Conservation (phyloP, 805 yeast species). For the Saccharomycopsis malanga region DNA sequence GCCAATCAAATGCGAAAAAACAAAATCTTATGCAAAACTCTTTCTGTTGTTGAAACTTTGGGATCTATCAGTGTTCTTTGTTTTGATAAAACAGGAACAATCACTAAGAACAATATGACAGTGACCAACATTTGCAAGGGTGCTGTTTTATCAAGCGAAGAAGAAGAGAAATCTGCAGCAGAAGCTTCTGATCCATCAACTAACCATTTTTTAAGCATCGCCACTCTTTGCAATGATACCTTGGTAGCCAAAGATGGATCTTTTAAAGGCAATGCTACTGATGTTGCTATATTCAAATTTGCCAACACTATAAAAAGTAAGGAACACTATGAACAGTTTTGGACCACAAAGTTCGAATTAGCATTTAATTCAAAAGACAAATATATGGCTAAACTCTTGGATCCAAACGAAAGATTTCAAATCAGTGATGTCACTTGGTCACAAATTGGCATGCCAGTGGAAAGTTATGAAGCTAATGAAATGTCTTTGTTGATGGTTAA, state of each 20-base stretch:
- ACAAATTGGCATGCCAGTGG: neutral
- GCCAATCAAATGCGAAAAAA: constrained; percentile 40
- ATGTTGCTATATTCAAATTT: constrained; percentile 36
- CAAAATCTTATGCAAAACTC: constrained; percentile 53
- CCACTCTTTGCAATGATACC: constrained; percentile 27
- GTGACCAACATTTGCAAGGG: neutral
- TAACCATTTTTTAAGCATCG: constrained; percentile 33
- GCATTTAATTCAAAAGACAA: constrained; percentile 43
- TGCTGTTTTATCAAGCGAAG: neutral
- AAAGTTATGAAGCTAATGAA: constrained; percentile 14
- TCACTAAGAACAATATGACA: constrained; percentile 75
- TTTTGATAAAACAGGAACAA: constrained; percentile 78
- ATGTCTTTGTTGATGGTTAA: constrained; percentile 28
- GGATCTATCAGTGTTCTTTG: constrained; percentile 77
- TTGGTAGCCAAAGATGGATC: neutral
- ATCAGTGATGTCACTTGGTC: constrained; percentile 21
- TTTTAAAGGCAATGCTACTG: constrained; percentile 42
- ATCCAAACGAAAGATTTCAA: neutral
- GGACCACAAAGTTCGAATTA: constrained; percentile 29
- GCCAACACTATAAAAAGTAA: constrained; percentile 26
- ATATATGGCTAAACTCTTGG: constrained; percentile 31
- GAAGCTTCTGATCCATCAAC: no score
- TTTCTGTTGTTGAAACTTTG: constrained; percentile 66
- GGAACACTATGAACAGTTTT: constrained; percentile 20
- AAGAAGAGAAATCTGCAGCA: constrained; percentile 5